Evolutionary conservation across 306 rosid species (phyloP).

Genomic region (Sicyos baderoa): DNA sequence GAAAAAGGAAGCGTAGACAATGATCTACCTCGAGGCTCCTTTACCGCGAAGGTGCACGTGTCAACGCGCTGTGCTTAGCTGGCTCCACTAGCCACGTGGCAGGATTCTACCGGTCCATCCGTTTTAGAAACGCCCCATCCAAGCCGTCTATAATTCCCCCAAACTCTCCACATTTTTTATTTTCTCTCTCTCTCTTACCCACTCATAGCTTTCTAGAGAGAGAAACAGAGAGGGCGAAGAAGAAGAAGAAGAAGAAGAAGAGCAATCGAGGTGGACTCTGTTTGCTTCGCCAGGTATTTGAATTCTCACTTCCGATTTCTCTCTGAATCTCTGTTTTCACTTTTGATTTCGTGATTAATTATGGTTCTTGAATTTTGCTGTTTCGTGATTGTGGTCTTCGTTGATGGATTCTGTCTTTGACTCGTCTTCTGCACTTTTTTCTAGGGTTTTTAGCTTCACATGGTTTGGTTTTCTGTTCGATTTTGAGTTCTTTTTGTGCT

Average conservation of each 20-base stretch:
- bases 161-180: constrained; percentile 29
- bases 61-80: constrained; percentile 53
- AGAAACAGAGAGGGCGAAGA: not conserved
- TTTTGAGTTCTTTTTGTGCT: too few species aligned
- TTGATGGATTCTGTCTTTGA: not conserved
- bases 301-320: constrained; percentile 4
- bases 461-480: constrained; percentile 1
- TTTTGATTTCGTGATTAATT: constrained; percentile 12
- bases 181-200: constrained; percentile 33
- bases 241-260: constrained; percentile 21
- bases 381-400: not conserved
- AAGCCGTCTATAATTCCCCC: constrained; percentile 59
- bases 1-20: not conserved
- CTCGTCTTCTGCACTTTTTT: not conserved
- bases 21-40: not conserved
- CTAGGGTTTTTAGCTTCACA: constrained; percentile 8
- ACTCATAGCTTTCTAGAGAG: constrained; percentile 1
- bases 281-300: constrained; percentile 38
- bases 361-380: not conserved
- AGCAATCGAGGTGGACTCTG: constrained; percentile 23
- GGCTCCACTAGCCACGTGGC: constrained; percentile 46
- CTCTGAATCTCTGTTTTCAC: constrained; percentile 21
- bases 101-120: not conserved
- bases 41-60: constrained; percentile 76
- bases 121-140: constrained; percentile 40